phyloP scores from a whole-genome alignment of 345 rosid genomes.

The Nasturtium officinale region DNA sequence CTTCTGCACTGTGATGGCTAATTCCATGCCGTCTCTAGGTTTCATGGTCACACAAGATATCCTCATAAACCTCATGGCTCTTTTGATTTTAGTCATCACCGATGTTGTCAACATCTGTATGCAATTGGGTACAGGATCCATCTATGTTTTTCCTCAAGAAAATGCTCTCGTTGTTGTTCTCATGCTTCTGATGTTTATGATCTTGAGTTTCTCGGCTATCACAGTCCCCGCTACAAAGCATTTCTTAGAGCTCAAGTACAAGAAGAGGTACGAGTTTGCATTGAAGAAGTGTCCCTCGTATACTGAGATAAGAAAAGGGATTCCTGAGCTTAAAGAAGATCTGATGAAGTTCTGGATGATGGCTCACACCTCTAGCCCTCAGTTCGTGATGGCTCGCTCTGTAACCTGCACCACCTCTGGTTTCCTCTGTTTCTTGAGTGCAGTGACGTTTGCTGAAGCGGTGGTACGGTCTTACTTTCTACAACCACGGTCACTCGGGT shows the following conservation, averaged over 20 bases:
- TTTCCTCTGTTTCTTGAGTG: conserved; percentile 65
- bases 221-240: conserved; percentile 58
- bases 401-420: conserved; percentile 84
- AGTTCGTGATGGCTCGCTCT: conserved; percentile 79
- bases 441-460: conserved; percentile 64
- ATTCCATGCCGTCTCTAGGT: conserved; percentile 87
- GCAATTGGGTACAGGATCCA: conserved; percentile 73
- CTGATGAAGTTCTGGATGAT: conserved; percentile 82
- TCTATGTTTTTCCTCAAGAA: conserved; percentile 63
- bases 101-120: conserved; percentile 65
- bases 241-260: conserved; percentile 59
- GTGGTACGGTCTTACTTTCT: conserved; percentile 63
- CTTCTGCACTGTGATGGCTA: conserved; percentile 73
- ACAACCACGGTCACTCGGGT: conserved; percentile 51
- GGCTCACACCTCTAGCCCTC: conserved; percentile 87
- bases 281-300: conserved; percentile 46
- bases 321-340: conserved; percentile 56
- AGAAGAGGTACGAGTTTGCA: conserved; percentile 59
- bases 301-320: conserved; percentile 33
- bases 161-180: conserved; percentile 62
- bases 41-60: conserved; percentile 65
- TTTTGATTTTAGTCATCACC: conserved; percentile 71
- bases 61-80: conserved; percentile 58
- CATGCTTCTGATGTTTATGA: conserved; percentile 58
- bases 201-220: conserved; percentile 63